A percentile compares a stretch with the other conserved stretches of the same genome.
Evolutionary conservation across 208 protist genomes (phyloP).

Genomic region (Leishmania turanica): DNA sequence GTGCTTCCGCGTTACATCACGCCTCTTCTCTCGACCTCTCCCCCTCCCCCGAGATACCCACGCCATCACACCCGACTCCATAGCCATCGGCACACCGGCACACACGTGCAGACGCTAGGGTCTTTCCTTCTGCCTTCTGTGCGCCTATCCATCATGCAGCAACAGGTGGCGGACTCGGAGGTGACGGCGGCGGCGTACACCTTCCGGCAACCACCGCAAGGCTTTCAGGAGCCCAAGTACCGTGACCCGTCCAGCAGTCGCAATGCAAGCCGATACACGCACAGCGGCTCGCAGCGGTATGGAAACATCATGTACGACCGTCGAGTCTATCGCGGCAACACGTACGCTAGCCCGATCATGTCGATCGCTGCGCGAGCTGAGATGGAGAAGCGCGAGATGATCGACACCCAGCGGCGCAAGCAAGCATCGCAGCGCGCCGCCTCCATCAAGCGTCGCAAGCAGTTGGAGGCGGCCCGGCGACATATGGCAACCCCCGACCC

Average conservation of each 20-base stretch:
- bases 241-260: conserved; percentile 53
- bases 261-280: background rate
- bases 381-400: conserved; percentile 65
- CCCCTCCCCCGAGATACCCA: background rate
- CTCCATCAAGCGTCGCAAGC: conserved; percentile 67
- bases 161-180: conserved; percentile 34
- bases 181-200: conserved; percentile 80
- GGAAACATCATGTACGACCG: conserved; percentile 97
- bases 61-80: background rate
- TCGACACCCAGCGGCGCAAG: conserved; percentile 59
- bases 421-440: conserved; percentile 65
- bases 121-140: background rate
- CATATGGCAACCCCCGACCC: conserved; percentile 84
- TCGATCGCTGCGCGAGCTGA: conserved; percentile 75
- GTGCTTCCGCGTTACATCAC: background rate
- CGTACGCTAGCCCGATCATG: conserved; percentile 91
- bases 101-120: background rate
- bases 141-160: conserved; percentile 38
- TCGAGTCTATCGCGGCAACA: conserved; percentile 95
- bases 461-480: conserved; percentile 53
- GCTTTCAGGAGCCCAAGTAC: conserved; percentile 81
- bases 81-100: background rate
- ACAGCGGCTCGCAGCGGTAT: conserved; percentile 53
- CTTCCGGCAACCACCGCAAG: conserved; percentile 89
- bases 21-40: background rate